Conservation (phyloP, 306 rosid genomes). For the Quercus wislizeni region DNA sequence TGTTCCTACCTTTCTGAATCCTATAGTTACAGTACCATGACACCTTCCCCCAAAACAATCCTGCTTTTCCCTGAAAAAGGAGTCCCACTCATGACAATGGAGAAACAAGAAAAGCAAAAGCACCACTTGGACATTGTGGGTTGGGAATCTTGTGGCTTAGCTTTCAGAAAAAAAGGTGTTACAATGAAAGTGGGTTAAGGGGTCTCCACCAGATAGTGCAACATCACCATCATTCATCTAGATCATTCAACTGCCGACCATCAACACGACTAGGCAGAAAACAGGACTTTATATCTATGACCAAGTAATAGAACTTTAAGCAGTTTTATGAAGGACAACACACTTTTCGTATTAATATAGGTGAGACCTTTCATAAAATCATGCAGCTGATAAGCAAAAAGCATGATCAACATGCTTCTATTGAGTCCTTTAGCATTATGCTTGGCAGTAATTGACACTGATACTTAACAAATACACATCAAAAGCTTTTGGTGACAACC, state of each 20-base stretch:
- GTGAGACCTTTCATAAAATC: neutral
- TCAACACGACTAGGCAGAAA: too few species aligned
- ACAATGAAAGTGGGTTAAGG: constrained; percentile 37
- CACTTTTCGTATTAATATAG: neutral
- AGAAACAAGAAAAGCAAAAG: constrained; percentile 42
- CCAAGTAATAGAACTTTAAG: too few species aligned
- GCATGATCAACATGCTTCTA: neutral
- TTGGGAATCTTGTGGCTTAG: constrained; percentile 16
- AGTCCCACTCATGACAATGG: constrained; percentile 27
- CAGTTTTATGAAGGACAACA: too few species aligned
- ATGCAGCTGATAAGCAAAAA: neutral
- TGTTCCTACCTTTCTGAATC: too few species aligned
- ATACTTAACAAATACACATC: constrained; percentile 13
- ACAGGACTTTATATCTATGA: too few species aligned
- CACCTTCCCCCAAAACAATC: neutral
- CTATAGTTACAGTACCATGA: neutral
- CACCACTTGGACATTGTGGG: constrained; percentile 24
- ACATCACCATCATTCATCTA: constrained; percentile 11
- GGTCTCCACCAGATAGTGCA: constrained; percentile 29
- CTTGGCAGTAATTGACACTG: neutral
- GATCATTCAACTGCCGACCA: neutral
- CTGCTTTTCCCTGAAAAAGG: constrained; percentile 31
- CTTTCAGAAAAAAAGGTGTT: constrained; percentile 18
- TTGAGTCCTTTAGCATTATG: too few species aligned
- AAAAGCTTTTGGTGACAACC: constrained; percentile 6